Evolutionary conservation across 2,329 filamentous ascomycete genomes (phyloP).

Genomic region (Penicillium sp.): DNA sequence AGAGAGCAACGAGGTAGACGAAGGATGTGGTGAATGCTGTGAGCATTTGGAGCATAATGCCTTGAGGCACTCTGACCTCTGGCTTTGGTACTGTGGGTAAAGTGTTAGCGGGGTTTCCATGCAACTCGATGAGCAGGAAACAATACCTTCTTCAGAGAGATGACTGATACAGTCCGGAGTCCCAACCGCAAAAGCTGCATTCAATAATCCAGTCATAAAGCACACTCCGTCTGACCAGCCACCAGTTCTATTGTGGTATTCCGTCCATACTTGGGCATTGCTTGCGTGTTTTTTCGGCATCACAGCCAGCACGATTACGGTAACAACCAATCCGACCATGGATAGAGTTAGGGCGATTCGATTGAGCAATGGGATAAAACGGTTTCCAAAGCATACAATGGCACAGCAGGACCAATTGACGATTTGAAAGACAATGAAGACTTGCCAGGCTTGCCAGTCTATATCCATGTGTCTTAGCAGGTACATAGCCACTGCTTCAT

Average conservation of each 20-base stretch:
- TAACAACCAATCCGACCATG: slow-evolving; percentile 49
- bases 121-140: background rate
- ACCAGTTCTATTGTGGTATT: slow-evolving; percentile 32
- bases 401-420: slow-evolving; percentile 54
- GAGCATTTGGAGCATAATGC: slow-evolving; percentile 48
- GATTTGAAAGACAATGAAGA: slow-evolving; percentile 42
- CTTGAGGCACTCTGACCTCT: slow-evolving; percentile 45
- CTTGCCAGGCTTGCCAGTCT: slow-evolving; percentile 33
- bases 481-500: slow-evolving; percentile 36
- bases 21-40: slow-evolving; percentile 47
- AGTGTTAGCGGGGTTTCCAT: background rate
- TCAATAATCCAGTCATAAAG: slow-evolving; percentile 63
- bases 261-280: slow-evolving; percentile 30
- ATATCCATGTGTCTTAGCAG: slow-evolving; percentile 25
- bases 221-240: slow-evolving; percentile 36
- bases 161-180: slow-evolving; percentile 65
- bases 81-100: slow-evolving; percentile 26
- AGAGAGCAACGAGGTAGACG: slow-evolving; percentile 51
- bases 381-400: slow-evolving; percentile 57
- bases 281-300: slow-evolving; percentile 48
- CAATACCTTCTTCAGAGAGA: slow-evolving; percentile 56
- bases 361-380: slow-evolving; percentile 51
- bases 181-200: slow-evolving; percentile 67
- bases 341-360: slow-evolving; percentile 57
- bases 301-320: slow-evolving; percentile 50